These are phyloP conservation scores for Arthrocladium fulminans DNA, from an alignment of 2,329 filamentous ascomycete species.

Conservation along the genomic window DNA sequence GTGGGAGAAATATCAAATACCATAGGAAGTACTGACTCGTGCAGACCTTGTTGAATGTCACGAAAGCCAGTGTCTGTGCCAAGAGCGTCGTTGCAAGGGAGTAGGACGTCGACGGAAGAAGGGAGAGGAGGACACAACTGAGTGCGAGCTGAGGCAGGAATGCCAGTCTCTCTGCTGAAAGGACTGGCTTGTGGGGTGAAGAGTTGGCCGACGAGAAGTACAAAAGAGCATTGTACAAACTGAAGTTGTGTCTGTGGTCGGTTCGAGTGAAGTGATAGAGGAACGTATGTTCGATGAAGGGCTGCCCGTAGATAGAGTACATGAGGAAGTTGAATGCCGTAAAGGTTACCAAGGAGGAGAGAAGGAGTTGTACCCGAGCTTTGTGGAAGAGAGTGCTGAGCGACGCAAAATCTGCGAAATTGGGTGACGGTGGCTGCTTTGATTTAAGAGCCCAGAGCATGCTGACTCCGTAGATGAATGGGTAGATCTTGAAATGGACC, in stretches of 20 bases:
- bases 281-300: slow-evolving; percentile 84
- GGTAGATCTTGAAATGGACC: slow-evolving; percentile 98
- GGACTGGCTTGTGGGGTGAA: slow-evolving; percentile 26
- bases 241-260: slow-evolving; percentile 98
- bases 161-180: slow-evolving; percentile 64
- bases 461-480: slow-evolving; percentile 78
- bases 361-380: slow-evolving; percentile 30
- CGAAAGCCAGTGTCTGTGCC: slow-evolving; percentile 91
- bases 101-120: slow-evolving; percentile 30
- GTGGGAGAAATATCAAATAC: slow-evolving; percentile 89
- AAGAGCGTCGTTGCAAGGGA: slow-evolving; percentile 72
- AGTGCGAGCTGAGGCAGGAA: slow-evolving; percentile 83
- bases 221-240: slow-evolving; percentile 83
- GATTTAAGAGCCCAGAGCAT: slow-evolving; percentile 35
- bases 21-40: slow-evolving; percentile 99
- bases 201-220: slow-evolving; percentile 68
- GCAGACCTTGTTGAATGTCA: slow-evolving; percentile 97
- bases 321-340: slow-evolving; percentile 64
- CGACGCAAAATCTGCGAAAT: slow-evolving; percentile 16
- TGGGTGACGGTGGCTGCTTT: slow-evolving; percentile 3
- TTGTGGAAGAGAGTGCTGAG: slow-evolving; percentile 30
- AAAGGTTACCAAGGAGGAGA: slow-evolving; percentile 65
- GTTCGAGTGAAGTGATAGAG: slow-evolving; percentile 86
- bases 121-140: slow-evolving; percentile 64
- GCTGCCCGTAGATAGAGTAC: slow-evolving; percentile 67